Evolutionary conservation across 148 eudicot species (phyloP).

Genomic region (Dysphania ambrosioides): DNA sequence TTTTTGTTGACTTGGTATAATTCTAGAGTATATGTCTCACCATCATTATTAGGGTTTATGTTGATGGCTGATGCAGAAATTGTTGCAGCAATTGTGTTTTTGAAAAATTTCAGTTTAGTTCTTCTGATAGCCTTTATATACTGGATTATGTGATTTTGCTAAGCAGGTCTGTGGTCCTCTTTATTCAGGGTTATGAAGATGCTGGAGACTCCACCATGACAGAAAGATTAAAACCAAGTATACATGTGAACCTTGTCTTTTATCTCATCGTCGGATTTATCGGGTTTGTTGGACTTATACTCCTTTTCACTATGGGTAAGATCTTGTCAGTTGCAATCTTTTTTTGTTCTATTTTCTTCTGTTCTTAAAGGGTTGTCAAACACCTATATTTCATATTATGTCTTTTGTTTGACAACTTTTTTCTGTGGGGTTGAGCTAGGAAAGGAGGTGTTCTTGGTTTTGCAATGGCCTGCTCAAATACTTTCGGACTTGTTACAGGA

Average conservation of each 20-base stretch:
- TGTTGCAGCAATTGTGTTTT: slow-evolving; percentile 6
- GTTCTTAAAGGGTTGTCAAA: too few relatives aligned
- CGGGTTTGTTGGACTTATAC: slow-evolving; percentile 81
- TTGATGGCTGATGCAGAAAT: slow-evolving; percentile 15
- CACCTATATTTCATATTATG: not conserved
- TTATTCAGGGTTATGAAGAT: slow-evolving; percentile 96
- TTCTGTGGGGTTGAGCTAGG: slow-evolving; percentile 40
- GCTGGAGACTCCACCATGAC: slow-evolving; percentile 88
- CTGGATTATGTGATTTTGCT: slow-evolving; percentile 40
- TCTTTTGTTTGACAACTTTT: slow-evolving; percentile 11
- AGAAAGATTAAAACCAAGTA: slow-evolving; percentile 84
- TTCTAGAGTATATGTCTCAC: not conserved
- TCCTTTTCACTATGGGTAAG: slow-evolving; percentile 56
- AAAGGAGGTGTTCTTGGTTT: slow-evolving; percentile 60
- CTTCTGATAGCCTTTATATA: slow-evolving; percentile 42
- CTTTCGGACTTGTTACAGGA: slow-evolving; percentile 98
- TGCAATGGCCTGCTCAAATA: slow-evolving; percentile 97
- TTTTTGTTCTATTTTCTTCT: not conserved
- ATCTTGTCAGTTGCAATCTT: slow-evolving; percentile 44
- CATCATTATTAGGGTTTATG: not conserved
- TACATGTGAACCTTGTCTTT: slow-evolving; percentile 77
- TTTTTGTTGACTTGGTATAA: slow-evolving; percentile 87
- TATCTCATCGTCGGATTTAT: slow-evolving; percentile 78
- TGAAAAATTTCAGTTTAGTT: slow-evolving; percentile 17
- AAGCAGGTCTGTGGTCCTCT: slow-evolving; percentile 93